Base-by-base conservation (phyloP, 768 basidiomycete genomes). In the Auriscalpium microsporum region DNA sequence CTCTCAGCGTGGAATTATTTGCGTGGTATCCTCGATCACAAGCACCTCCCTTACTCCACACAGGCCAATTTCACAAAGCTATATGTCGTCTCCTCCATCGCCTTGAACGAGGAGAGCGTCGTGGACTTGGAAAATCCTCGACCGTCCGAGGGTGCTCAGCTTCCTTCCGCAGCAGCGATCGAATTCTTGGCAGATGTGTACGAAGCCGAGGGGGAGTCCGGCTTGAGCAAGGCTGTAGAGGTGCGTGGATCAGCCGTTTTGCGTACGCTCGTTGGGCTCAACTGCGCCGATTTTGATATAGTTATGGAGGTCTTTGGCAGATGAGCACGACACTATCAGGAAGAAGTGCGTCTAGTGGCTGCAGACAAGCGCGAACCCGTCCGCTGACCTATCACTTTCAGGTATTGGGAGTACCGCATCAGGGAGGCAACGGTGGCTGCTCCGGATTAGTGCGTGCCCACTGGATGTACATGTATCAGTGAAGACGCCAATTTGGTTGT, bases 1-100 rank as follows among this genome's bases (percentile, higher is more conserved):
- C 79, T 85, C 0, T 95, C 94, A 0, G 89, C 92, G 0, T 99
- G 96, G 96, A 96, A 96, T 69, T 99, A 96, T 69, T 79, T 98
- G 10, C 82, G 95, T 57, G 96, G 90, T 8, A 66, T 87, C n/a
- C 78, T 95, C 19, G 79, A 85, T 36, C 73, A 78, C 62, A 79
- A 80, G 52, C 67, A 74, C 11, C 75, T 77, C 14, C 82, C 90
- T 0, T 83, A 84, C 63, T 71, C 80, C 1, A 69, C 68, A 5
- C 66, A 87, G 45, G 63, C 71, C 21, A 66, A 77, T 1, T 92
- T 93, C 58, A 84, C 88, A 17, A 64, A 72, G 16, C 81, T 82
- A 1, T 94, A 91, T 68, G 78, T 84, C 65, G 71, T 4, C 65
- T 6, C 62, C 69, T 53, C 61, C 64, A 5, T 35, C 55, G 1